A percentile compares a stretch with the other conserved stretches of the same genome.
Conservation (phyloP, 176 grass and related monocot species). For the Triticum aestivum region IWGSC_CS_RefSeq_v2.1 NC_057800.1:572335861-572336360, state of each 20-base stretch:
- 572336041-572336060: not conserved
- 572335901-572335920: conserved; percentile 34
- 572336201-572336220: conserved; percentile 17
- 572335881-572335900: conserved; percentile 48
- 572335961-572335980: conserved; percentile 13
- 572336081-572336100: conserved; percentile 15
- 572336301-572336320: conserved; percentile 25
- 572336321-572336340: not conserved
- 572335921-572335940: conserved; percentile 29
- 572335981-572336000: conserved; percentile 25
- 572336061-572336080: not conserved
- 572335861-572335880: not conserved
- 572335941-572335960: conserved; percentile 50
- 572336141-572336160: not conserved
- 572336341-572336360: conserved; percentile 40
- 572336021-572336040: not conserved
- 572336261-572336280: conserved; percentile 58
- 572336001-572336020: conserved; percentile 32
- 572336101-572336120: not conserved
- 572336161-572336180: conserved; percentile 15
- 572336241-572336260: conserved; percentile 51
- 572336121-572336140: not conserved
- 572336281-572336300: conserved; percentile 52
- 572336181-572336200: not conserved
- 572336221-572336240: conserved; percentile 28